Conservation (phyloP, 202 grass and related monocot genomes). For the Eragrostis tef region DNA sequence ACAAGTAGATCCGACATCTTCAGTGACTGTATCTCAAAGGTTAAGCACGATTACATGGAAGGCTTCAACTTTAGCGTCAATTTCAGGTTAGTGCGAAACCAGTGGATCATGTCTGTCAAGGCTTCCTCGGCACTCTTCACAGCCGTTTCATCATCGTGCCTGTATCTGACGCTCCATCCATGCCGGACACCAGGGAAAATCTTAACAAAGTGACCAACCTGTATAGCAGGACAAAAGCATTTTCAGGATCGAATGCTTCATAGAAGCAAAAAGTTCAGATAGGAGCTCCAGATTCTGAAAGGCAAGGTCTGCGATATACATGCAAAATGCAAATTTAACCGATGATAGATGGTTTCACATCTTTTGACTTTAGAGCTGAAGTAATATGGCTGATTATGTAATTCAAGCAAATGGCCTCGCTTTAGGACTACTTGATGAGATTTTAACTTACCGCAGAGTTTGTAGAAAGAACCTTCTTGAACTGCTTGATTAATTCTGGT, state of each 20-base stretch:
- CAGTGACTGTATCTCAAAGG: too few relatives aligned
- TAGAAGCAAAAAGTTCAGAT: not conserved
- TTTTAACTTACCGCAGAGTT: conserved; percentile 58
- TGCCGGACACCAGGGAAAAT: conserved; percentile 77
- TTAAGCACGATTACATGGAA: too few relatives aligned
- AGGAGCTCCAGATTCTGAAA: not conserved
- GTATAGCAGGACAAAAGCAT: conserved; percentile 31
- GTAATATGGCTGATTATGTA: conserved; percentile 14
- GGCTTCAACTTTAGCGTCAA: not conserved
- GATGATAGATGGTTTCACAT: too few relatives aligned
- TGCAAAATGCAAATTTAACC: too few relatives aligned
- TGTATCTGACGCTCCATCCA: conserved; percentile 73
- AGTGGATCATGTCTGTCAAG: conserved; percentile 52
- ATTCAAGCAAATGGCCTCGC: not conserved
- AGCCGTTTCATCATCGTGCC: conserved; percentile 47
- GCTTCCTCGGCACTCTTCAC: conserved; percentile 66
- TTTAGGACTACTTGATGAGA: not conserved
- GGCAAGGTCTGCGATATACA: too few relatives aligned
- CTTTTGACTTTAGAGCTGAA: not conserved
- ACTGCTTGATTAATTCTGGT: conserved; percentile 59
- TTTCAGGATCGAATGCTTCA: not conserved
- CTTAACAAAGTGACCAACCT: conserved; percentile 65
- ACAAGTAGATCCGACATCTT: too few relatives aligned
- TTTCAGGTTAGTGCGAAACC: conserved; percentile 46
- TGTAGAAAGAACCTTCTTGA: conserved; percentile 49